A percentile compares a stretch with the other conserved stretches of the same genome.
Evolutionary conservation across 768 basidiomycete species (phyloP).

Genomic region (Tremella mesenterica): DNA sequence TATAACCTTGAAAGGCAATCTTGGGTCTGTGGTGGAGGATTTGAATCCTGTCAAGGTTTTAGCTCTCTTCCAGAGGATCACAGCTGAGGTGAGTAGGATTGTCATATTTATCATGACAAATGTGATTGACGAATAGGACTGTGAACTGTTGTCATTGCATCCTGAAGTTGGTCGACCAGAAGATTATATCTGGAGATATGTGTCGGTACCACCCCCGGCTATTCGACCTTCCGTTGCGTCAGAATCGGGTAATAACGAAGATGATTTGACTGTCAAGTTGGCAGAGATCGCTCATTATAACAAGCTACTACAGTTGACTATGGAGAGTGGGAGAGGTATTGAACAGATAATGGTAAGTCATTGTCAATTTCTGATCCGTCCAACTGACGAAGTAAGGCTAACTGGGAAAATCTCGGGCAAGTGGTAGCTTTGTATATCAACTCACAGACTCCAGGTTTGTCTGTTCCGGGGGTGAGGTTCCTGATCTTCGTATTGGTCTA

Average conservation of each 20-base stretch:
- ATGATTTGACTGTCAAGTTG: constrained; percentile 93
- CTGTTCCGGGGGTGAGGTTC: constrained; percentile 55
- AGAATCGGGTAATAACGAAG: constrained; percentile 96
- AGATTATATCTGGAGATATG: constrained; percentile 97
- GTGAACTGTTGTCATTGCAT: constrained; percentile 82
- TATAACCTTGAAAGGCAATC: constrained; percentile 79
- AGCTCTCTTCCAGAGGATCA: constrained; percentile 83
- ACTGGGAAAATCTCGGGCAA: constrained; percentile 91
- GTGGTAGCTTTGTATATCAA: constrained; percentile 97
- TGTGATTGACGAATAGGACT: constrained; percentile 56
- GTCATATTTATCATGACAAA: not conserved
- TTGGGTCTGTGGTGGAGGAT: constrained; percentile 58
- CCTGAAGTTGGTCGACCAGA: constrained; percentile 86
- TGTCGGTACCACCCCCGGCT: constrained; percentile 94
- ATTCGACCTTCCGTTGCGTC: constrained; percentile 96
- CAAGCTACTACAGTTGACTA: constrained; percentile 78
- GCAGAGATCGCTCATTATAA: constrained; percentile 95
- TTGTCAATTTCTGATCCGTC: not conserved
- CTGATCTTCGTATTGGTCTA: not conserved
- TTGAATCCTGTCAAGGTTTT: constrained; percentile 88
- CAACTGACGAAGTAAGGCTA: constrained; percentile 49
- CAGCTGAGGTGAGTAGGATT: constrained; percentile 61
- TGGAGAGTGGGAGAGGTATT: constrained; percentile 61
- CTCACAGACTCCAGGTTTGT: constrained; percentile 89
- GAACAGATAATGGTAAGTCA: constrained; percentile 31